These are phyloP conservation scores for Kazachstania bromeliacearum DNA, from an alignment of 805 yeast species.

Conservation along the genomic window DNA sequence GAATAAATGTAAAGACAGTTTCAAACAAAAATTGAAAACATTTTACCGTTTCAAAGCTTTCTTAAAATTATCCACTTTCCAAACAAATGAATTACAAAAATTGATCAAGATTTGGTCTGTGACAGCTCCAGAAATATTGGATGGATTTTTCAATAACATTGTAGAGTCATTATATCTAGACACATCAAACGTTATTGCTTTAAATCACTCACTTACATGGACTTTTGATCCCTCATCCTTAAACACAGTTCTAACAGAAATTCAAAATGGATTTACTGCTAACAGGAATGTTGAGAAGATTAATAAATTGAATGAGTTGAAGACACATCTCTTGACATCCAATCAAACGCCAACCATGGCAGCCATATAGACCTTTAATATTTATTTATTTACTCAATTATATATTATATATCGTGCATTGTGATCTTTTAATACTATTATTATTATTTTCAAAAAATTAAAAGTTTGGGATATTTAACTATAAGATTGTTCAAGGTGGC, in stretches of 20 bases:
- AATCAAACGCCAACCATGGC: too few relatives aligned
- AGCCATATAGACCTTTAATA: too few relatives aligned
- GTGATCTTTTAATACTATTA: too few relatives aligned
- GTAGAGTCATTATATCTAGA: constrained; percentile 25
- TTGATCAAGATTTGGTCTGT: constrained; percentile 19
- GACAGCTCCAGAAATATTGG: constrained; percentile 14
- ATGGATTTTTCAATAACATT: constrained; percentile 24
- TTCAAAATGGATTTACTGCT: not conserved
- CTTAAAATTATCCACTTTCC: constrained; percentile 16
- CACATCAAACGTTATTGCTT: constrained; percentile 5
- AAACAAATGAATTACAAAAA: constrained; percentile 12
- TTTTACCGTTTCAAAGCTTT: constrained; percentile 22
- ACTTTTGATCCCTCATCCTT: not conserved
- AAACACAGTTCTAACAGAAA: not conserved
- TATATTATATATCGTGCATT: too few relatives aligned
- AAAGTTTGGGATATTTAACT: too few relatives aligned
- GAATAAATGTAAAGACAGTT: not conserved
- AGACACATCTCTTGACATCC: not conserved
- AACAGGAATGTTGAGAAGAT: not conserved
- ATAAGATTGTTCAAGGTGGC: too few relatives aligned
- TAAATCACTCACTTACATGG: constrained; percentile 12
- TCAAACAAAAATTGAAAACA: constrained; percentile 15
- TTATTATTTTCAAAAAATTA: too few relatives aligned
- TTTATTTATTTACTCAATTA: too few relatives aligned
- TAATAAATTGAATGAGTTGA: not conserved